phyloP scores from a whole-genome alignment of 345 rosid species.

The Iberis pinnata region DNA sequence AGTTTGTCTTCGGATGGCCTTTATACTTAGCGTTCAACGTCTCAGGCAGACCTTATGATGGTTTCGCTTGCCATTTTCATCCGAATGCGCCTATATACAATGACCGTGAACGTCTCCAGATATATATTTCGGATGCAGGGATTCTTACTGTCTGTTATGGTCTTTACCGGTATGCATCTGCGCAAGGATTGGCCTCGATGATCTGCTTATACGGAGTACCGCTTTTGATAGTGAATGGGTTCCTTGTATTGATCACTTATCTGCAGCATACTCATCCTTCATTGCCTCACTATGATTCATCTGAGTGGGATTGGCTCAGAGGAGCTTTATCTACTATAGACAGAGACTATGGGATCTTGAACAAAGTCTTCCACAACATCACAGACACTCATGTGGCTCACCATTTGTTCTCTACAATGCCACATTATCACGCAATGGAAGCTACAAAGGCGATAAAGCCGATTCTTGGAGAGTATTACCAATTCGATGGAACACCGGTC shows the following conservation, averaged over 20 bases:
- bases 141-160: conserved; percentile 45
- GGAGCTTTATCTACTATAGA: conserved; percentile 85
- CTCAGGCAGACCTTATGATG: conserved; percentile 63
- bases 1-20: conserved; percentile 81
- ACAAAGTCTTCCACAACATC: conserved; percentile 77
- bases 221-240: conserved; percentile 54
- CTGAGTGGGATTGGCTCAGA: conserved; percentile 87
- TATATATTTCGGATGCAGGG: conserved; percentile 63
- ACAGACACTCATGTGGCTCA: conserved; percentile 88
- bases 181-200: conserved; percentile 57
- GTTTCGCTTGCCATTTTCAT: conserved; percentile 67
- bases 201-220: conserved; percentile 63
- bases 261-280: conserved; percentile 89
- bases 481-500: conserved; percentile 62
- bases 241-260: conserved; percentile 64
- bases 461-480: conserved; percentile 68
- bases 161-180: conserved; percentile 45
- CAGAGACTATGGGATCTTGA: conserved; percentile 75
- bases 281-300: conserved; percentile 70
- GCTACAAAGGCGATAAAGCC: conserved; percentile 89
- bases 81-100: conserved; percentile 74
- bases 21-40: conserved; percentile 73
- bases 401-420: conserved; percentile 81
- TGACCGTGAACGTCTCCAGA: conserved; percentile 67
- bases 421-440: conserved; percentile 86